Percentiles rank a stretch among this genome's conserved stretches.
phyloP scores from a whole-genome alignment of 306 rosid genomes.

The Castanopsis chinensis region DNA sequence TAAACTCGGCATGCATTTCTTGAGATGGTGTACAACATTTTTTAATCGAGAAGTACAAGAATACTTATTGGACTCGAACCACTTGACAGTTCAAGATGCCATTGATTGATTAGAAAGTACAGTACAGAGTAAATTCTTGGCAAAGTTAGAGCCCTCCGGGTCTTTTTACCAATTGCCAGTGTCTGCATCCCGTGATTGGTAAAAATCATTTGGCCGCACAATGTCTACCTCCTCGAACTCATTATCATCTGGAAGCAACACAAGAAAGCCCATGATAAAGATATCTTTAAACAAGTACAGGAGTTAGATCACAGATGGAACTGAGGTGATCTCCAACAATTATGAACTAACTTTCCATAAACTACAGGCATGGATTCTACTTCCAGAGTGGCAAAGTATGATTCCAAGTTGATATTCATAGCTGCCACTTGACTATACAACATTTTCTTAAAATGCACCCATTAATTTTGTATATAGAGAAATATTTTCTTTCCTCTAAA shows the following conservation, averaged over 20 bases:
- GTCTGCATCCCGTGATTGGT: constrained; percentile 64
- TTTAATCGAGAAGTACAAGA: not conserved
- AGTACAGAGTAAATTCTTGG: not conserved
- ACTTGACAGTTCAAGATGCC: not conserved
- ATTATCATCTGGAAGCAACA: constrained; percentile 57
- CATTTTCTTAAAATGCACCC: not conserved
- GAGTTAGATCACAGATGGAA: not conserved
- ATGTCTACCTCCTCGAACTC: constrained; percentile 83
- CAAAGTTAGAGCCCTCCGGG: not conserved
- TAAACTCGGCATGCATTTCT: not conserved
- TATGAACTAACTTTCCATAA: not conserved
- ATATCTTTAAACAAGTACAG: constrained; percentile 1
- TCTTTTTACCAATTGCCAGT: constrained; percentile 55
- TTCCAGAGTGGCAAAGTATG: not conserved
- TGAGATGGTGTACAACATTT: not conserved
- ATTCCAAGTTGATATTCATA: not conserved
- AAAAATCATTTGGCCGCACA: constrained; percentile 65
- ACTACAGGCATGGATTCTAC: not conserved
- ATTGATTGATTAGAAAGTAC: not conserved
- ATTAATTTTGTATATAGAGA: not conserved
- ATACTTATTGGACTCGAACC: not conserved
- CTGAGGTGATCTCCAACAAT: not conserved
- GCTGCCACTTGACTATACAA: not conserved
- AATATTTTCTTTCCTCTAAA: not conserved
- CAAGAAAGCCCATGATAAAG: not conserved